These are phyloP conservation scores for Suillus bovinus DNA, from an alignment of 768 basidiomycete genomes.

Conservation along the genomic window DNA sequence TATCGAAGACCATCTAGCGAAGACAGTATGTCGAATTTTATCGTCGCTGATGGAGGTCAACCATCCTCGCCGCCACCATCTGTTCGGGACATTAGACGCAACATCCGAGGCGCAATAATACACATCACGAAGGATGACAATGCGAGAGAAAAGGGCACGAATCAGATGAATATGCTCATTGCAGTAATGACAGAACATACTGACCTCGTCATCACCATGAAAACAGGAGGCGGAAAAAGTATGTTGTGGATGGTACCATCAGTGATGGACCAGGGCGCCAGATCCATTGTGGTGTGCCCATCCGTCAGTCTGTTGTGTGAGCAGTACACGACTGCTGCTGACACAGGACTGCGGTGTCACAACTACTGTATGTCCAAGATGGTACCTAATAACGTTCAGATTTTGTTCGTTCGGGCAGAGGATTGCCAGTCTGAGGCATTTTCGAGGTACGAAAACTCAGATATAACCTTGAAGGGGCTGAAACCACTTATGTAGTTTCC, in stretches of 20 bases:
- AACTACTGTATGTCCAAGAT: not conserved
- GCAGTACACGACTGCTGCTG: not conserved
- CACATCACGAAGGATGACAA: not conserved
- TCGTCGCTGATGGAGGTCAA: not conserved
- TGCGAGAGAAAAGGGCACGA: not conserved
- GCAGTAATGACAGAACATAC: not conserved
- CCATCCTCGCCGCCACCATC: not conserved
- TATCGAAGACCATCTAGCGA: too few species aligned
- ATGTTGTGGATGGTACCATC: not conserved
- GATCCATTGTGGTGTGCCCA: not conserved
- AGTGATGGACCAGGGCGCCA: not conserved
- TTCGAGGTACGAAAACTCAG: not conserved
- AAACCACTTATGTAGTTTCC: not conserved
- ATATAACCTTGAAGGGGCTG: not conserved
- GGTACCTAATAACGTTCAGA: not conserved
- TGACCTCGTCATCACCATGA: not conserved
- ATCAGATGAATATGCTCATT: not conserved
- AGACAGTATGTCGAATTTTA: too few species aligned
- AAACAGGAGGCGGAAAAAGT: not conserved
- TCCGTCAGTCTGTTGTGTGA: not conserved
- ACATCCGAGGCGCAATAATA: not conserved
- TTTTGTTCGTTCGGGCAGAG: not conserved
- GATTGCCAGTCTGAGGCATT: not conserved
- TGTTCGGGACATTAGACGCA: fast-evolving
- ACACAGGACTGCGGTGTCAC: not conserved